Conservation (phyloP, 148 eudicot species). For the Spergularia marina region DNA sequence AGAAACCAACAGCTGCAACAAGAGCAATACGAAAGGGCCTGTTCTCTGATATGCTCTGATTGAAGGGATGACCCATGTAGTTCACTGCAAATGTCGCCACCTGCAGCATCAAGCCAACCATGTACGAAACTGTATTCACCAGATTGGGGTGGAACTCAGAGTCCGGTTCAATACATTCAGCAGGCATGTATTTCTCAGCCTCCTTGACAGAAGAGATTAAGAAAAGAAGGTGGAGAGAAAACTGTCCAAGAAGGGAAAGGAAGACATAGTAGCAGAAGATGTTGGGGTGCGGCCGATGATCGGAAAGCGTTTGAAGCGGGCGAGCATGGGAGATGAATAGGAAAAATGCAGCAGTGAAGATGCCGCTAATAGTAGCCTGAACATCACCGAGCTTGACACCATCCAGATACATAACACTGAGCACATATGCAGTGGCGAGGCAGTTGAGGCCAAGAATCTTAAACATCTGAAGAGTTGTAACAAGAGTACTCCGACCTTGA, state of each 20-base stretch:
- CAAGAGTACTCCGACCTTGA: conserved; percentile 93
- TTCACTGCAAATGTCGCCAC: conserved; percentile 98
- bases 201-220: conserved; percentile 76
- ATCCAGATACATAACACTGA: conserved; percentile 88
- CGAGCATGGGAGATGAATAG: conserved; percentile 90
- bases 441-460: conserved; percentile 95
- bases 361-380: conserved; percentile 90
- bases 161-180: conserved; percentile 90
- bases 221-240: conserved; percentile 70
- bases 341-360: conserved; percentile 92
- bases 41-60: conserved; percentile 86
- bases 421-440: conserved; percentile 90
- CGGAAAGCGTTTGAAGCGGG: conserved; percentile 70
- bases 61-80: conserved; percentile 96
- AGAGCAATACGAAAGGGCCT: conserved; percentile 69
- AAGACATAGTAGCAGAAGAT: conserved; percentile 76
- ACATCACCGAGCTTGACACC: conserved; percentile 92
- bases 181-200: conserved; percentile 98
- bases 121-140: conserved; percentile 87
- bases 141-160: conserved; percentile 85
- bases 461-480: conserved; percentile 95
- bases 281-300: conserved; percentile 83
- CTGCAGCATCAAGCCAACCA: conserved; percentile 93
- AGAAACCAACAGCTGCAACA: conserved; percentile 68
- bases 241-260: conserved; percentile 83